Percentiles rank a stretch among this genome's conserved stretches.
Evolutionary conservation across 805 yeast genomes (phyloP).

Genomic region (Kuraishia borneana): DNA sequence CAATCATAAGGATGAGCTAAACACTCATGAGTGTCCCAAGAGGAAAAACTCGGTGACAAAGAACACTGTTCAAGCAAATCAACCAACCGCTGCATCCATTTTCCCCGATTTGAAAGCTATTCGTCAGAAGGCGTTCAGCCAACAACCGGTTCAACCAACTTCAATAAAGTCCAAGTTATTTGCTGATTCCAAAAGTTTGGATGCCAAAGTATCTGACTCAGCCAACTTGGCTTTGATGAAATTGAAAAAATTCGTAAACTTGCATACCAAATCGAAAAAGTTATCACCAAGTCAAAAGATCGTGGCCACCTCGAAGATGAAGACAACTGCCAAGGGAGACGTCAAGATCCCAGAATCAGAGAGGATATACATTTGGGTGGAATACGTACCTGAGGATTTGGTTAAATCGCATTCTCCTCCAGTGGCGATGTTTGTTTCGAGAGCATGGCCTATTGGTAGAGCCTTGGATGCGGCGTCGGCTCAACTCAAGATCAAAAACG

Average conservation of each 20-base stretch:
- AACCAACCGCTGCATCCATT: constrained; percentile 31
- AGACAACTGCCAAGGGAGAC: constrained; percentile 42
- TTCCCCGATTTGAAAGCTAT: constrained; percentile 42
- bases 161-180: constrained; percentile 6
- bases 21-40: constrained; percentile 18
- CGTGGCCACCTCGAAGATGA: constrained; percentile 26
- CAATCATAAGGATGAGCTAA: constrained; percentile 30
- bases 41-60: constrained; percentile 1
- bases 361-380: constrained; percentile 37
- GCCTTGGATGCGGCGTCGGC: constrained; percentile 43
- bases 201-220: constrained; percentile 5
- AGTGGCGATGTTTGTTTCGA: constrained; percentile 34
- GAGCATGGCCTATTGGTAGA: constrained; percentile 50
- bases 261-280: not conserved
- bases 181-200: not conserved
- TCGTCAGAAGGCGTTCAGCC: constrained; percentile 13
- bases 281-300: constrained; percentile 12
- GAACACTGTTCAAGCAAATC: constrained; percentile 6
- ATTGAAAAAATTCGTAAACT: constrained; percentile 10
- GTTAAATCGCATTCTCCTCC: constrained; percentile 5
- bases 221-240: constrained; percentile 11
- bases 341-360: constrained; percentile 27
- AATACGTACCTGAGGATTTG: constrained; percentile 23
- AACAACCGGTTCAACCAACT: constrained; percentile 14
- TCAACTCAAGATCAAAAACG: constrained; percentile 32